Evolutionary conservation across 495 filamentous ascomycete species (phyloP).

Genomic region (Beverwykella pulmonaria): DNA sequence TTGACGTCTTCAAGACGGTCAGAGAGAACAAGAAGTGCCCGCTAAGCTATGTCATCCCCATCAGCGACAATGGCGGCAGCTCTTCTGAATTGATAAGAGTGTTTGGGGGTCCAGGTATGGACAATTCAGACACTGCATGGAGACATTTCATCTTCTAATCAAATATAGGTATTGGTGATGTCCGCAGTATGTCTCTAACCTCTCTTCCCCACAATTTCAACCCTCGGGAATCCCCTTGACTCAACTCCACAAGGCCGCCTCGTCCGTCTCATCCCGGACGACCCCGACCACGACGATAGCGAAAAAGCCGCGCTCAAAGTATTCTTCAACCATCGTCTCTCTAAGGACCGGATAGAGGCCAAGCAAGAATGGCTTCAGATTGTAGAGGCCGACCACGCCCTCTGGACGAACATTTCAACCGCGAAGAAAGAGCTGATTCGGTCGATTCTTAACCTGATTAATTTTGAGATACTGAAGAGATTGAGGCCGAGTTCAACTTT

Average conservation of each 20-base stretch:
- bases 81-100: conserved; percentile 90
- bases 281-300: conserved; percentile 51
- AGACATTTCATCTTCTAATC: neutral
- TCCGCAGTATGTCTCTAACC: conserved; percentile 70
- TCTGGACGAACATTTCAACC: conserved; percentile 77
- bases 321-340: conserved; percentile 84
- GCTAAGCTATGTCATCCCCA: conserved; percentile 71
- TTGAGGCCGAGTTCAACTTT: conserved; percentile 77
- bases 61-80: conserved; percentile 92
- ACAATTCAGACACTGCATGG: neutral
- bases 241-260: conserved; percentile 54
- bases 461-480: conserved; percentile 88
- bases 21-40: conserved; percentile 66
- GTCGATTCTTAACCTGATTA: conserved; percentile 82
- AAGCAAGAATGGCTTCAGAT: conserved; percentile 83
- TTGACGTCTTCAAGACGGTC: conserved; percentile 82
- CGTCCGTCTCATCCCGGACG: conserved; percentile 80
- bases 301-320: conserved; percentile 73
- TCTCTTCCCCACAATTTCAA: neutral
- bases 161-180: conserved; percentile 68
- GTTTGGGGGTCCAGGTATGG: conserved; percentile 76
- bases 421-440: conserved; percentile 90
- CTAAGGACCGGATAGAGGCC: conserved; percentile 56
- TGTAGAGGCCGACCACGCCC: conserved; percentile 72
- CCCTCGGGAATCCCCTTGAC: too few relatives aligned